These are phyloP conservation scores for Lentinula raphanica DNA, from an alignment of 768 basidiomycete species.

Conservation along the genomic window DNA sequence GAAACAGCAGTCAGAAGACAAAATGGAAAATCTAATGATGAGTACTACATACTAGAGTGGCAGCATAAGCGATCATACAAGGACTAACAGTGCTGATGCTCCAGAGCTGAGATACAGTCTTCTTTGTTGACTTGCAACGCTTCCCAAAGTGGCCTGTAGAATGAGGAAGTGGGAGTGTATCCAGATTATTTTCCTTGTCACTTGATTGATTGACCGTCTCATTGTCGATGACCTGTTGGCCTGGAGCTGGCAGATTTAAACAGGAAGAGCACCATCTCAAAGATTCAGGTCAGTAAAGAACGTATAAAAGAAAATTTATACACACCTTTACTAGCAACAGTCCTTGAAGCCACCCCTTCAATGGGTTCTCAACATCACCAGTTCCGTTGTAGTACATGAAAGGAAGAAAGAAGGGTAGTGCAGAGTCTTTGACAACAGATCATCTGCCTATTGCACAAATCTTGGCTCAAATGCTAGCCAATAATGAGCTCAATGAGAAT, in stretches of 20 bases:
- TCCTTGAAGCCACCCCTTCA: slow-evolving; percentile 12
- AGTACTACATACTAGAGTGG: slow-evolving; percentile 22
- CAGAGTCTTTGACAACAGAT: too few relatives aligned
- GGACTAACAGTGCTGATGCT: slow-evolving; percentile 14
- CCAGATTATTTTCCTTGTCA: not conserved
- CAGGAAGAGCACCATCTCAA: slow-evolving; percentile 14
- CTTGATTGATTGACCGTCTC: not conserved
- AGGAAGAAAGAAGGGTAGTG: slow-evolving; percentile 12
- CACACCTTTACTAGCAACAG: slow-evolving; percentile 14
- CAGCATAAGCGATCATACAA: slow-evolving; percentile 17
- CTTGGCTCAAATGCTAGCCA: slow-evolving; percentile 3
- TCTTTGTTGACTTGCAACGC: not conserved
- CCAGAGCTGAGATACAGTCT: slow-evolving; percentile 7
- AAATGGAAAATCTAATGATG: not conserved
- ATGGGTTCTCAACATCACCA: slow-evolving; percentile 8
- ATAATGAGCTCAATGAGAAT: slow-evolving; percentile 13
- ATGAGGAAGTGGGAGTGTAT: not conserved
- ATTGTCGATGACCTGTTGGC: not conserved
- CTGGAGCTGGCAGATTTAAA: slow-evolving; percentile 16
- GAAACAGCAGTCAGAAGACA: not conserved
- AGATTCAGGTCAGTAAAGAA: not conserved
- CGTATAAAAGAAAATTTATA: not conserved
- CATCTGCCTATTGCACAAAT: too few relatives aligned
- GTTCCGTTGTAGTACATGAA: slow-evolving; percentile 10
- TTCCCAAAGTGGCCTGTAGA: not conserved